Evolutionary conservation across 1,139 yeast species (phyloP).

Genomic region (Candida glucosophila): DNA sequence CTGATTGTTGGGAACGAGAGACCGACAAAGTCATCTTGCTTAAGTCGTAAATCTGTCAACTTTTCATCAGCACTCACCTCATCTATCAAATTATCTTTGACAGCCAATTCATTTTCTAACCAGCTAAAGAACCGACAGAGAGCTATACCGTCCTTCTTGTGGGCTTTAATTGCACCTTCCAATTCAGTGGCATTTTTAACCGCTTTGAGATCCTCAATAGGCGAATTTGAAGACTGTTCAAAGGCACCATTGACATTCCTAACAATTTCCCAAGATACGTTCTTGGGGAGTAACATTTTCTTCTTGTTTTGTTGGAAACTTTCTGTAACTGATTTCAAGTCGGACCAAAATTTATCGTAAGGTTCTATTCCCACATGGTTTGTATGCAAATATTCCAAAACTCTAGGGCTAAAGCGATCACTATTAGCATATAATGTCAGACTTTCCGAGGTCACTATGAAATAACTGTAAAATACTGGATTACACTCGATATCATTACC

Average conservation of each 20-base stretch:
- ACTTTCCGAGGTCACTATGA: conserved; percentile 43
- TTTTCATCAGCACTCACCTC: conserved; percentile 77
- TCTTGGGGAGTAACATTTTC: conserved; percentile 52
- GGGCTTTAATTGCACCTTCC: conserved; percentile 69
- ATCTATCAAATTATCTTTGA: conserved; percentile 52
- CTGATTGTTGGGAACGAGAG: conserved; percentile 89
- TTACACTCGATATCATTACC: conserved; percentile 74
- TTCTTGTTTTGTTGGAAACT: conserved; percentile 28
- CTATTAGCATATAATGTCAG: conserved; percentile 41
- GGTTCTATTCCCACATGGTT: conserved; percentile 40
- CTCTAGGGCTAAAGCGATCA: conserved; percentile 21
- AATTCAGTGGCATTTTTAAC: conserved; percentile 70
- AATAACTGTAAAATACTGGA: conserved; percentile 84
- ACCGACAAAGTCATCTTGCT: conserved; percentile 61
- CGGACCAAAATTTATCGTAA: conserved; percentile 50
- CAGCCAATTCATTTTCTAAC: conserved; percentile 61
- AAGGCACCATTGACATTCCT: conserved; percentile 37
- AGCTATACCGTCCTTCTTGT: conserved; percentile 82
- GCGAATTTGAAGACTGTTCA: conserved; percentile 44
- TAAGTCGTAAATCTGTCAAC: conserved; percentile 53
- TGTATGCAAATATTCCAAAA: conserved; percentile 22
- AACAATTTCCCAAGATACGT: conserved; percentile 77
- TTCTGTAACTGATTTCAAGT: conserved; percentile 35
- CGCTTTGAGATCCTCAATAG: conserved; percentile 67
- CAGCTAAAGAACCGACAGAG: conserved; percentile 73